A percentile compares a stretch with the other conserved stretches of the same genome.
Conservation (phyloP, 805 yeast species). For the Lachancea fermentati region DNA sequence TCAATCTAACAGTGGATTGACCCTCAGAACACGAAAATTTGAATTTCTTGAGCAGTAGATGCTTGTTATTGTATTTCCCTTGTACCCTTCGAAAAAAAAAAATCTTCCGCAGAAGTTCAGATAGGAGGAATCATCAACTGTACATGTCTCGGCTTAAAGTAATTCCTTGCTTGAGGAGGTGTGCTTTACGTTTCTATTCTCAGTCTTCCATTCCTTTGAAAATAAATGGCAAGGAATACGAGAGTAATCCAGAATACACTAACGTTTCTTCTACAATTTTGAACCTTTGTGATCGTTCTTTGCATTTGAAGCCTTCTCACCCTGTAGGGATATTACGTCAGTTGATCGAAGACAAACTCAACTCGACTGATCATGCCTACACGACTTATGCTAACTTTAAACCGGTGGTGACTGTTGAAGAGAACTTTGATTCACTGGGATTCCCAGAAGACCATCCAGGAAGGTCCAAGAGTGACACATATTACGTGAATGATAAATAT, state of each 20-base stretch:
- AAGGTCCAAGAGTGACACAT: slow-evolving; percentile 85
- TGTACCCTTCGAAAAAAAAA: background rate
- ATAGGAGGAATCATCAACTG: too few species aligned
- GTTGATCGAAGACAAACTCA: slow-evolving; percentile 64
- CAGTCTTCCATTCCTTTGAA: slow-evolving; percentile 13
- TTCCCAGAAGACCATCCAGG: slow-evolving; percentile 94
- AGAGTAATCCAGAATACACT: slow-evolving; percentile 67
- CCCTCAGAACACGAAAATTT: too few species aligned
- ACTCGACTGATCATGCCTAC: slow-evolving; percentile 64
- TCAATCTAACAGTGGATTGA: too few species aligned
- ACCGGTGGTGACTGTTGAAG: slow-evolving; percentile 75
- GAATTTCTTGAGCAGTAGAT: too few species aligned
- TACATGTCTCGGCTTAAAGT: background rate
- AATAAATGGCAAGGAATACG: slow-evolving; percentile 47
- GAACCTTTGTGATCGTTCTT: slow-evolving; percentile 59
- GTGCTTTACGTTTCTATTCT: background rate
- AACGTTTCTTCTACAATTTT: slow-evolving; percentile 75
- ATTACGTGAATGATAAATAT: slow-evolving; percentile 69
- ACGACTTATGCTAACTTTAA: slow-evolving; percentile 59
- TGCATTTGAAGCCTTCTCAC: slow-evolving; percentile 71
- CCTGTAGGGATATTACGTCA: slow-evolving; percentile 84
- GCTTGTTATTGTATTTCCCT: background rate
- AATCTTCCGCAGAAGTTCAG: too few species aligned
- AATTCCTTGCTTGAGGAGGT: background rate
- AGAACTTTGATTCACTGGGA: slow-evolving; percentile 89